These are phyloP conservation scores for Angomonas ambiguus DNA, from an alignment of 208 protist species.

Conservation along the genomic window DNA sequence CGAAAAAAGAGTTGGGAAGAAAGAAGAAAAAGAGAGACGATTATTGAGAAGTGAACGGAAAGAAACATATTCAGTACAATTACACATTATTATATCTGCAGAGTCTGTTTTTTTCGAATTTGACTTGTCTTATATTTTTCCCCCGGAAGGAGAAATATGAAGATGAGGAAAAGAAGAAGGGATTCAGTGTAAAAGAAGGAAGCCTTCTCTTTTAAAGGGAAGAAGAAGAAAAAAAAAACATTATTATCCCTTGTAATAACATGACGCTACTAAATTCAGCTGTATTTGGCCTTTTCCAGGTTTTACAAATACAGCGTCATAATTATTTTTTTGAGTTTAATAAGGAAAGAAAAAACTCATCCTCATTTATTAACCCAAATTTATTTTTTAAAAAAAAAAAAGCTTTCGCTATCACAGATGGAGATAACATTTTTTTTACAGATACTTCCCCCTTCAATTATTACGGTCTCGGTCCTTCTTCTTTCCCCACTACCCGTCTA, in stretches of 20 bases:
- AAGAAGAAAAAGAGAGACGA: no score
- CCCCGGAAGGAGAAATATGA: no score
- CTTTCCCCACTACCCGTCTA: no score
- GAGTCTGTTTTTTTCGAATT: no score
- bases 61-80: background rate
- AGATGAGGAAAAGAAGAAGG: no score
- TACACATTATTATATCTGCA: no score
- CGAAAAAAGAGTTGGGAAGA: conserved; percentile 3
- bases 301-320: conserved; percentile 2
- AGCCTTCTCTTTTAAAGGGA: background rate
- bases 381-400: conserved; percentile 1
- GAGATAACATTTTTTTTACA: conserved; percentile 1
- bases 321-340: background rate
- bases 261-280: conserved; percentile 6
- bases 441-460: no score
- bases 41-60: background rate
- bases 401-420: background rate
- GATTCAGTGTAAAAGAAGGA: no score
- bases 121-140: no score
- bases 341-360: conserved; percentile 11
- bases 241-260: background rate
- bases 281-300: conserved; percentile 8
- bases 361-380: background rate
- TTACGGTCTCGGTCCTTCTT: no score
- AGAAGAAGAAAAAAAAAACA: background rate